A percentile compares a stretch with the other conserved stretches of the same genome.
These are phyloP conservation scores for Scenedesmus sp. DNA, from an alignment of 163 green algal species.

Conservation along the genomic window DNA sequence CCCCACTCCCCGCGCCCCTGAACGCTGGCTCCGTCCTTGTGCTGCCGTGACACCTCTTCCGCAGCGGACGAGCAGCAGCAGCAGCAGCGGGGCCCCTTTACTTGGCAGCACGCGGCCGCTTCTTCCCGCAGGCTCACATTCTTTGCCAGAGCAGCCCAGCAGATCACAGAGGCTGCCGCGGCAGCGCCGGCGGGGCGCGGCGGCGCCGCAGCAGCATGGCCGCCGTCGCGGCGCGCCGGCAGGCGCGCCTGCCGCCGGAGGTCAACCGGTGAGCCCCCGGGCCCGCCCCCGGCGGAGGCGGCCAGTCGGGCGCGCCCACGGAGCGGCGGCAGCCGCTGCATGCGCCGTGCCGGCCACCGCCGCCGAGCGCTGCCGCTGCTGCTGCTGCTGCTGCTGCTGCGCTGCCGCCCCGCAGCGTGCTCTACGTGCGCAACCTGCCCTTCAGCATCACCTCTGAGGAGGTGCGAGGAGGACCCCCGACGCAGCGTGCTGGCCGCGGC, in stretches of 20 bases:
- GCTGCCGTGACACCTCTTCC: too few species aligned
- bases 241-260: conserved; percentile 84
- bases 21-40: too few species aligned
- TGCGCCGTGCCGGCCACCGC: not conserved
- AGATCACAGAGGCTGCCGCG: not conserved
- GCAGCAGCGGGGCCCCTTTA: not conserved
- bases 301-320: too few species aligned
- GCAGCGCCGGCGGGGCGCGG: not conserved
- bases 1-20: too few species aligned
- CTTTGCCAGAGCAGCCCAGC: not conserved
- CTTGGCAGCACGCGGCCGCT: too few species aligned
- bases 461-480: conserved; percentile 54
- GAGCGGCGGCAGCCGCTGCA: not conserved
- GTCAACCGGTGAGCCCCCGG: conserved; percentile 77
- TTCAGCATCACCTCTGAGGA: conserved; percentile 97
- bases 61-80: not conserved
- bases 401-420: too few species aligned
- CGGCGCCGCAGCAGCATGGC: conserved; percentile 48
- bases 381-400: conserved; percentile 14
- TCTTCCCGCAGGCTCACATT: too few species aligned
- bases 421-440: conserved; percentile 95
- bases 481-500: not conserved
- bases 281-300: not conserved
- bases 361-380: not conserved
- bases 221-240: conserved; percentile 54